Evolutionary conservation across 2,329 filamentous ascomycete genomes (phyloP), one percentile per base, ranked within the genome.

Genomic region (Delphinella strobiligena): DNA sequence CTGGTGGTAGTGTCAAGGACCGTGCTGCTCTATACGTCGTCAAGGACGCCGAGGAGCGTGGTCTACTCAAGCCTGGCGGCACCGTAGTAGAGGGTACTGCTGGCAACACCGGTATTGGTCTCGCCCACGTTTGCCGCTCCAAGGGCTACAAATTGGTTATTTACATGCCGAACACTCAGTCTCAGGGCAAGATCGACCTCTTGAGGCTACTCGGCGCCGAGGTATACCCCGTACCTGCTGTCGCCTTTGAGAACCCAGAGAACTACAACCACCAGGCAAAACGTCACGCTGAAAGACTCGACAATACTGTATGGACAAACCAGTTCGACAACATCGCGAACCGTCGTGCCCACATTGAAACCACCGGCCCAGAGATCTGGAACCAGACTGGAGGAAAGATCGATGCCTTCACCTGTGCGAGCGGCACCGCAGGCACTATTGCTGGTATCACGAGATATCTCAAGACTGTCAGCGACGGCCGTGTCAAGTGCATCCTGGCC

Each of bases 151-250:
- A 82, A 59, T 78, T 94, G 37, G 88, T 96, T 57, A 98, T 98
- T 59, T 98, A 96, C 76, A 96, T 98, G 91, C 91, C 91, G 53
- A 83, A 98, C 70, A 96, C 89, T 36, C 91, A 96, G 67, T 93
- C 88, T 15, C 89, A 94, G 66, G 91, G 88, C 59, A 98, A 98
- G 71, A 84, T 98, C 58, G 91, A 96, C 61, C 73, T 98, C 38
- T 69, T 98, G 48, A 75, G 89, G 7, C 70, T 96, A 27, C 74
- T 98, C 8, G 91, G 91, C 48, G 91, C 91, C 18, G 88, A 96
- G 62, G 91, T 98, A 24, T 83, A 93, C 64, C 88, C 91, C 14
- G 91, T 98, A 0, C 91, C 91, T 12, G 91, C 89, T 5, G 91
- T 96, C 12, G 81, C 91, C 3, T 96, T 93, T 55, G 88, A 96